phyloP scores from a whole-genome alignment of 768 basidiomycete genomes.

The Steccherinum ochraceum region DNA sequence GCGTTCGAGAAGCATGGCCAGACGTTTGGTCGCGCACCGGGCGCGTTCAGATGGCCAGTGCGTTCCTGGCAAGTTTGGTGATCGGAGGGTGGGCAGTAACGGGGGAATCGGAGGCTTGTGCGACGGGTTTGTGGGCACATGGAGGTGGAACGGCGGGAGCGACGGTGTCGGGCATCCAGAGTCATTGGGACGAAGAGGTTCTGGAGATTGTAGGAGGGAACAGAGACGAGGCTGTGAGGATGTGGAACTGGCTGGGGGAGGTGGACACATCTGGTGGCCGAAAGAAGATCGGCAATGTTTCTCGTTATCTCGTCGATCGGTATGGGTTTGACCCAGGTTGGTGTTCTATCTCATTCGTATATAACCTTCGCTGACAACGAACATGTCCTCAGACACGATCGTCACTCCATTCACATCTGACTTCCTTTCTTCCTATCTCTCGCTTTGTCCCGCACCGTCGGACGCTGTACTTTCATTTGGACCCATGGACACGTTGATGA shows the following conservation, averaged over 20 bases:
- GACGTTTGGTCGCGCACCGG: constrained; percentile 79
- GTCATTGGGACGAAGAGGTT: constrained; percentile 73
- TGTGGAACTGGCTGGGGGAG: constrained; percentile 79
- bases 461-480: constrained; percentile 79
- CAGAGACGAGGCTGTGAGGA: constrained; percentile 63
- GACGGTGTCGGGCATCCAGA: constrained; percentile 12
- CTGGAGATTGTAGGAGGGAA: constrained; percentile 75
- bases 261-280: constrained; percentile 66
- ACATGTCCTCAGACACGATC: constrained; percentile 46
- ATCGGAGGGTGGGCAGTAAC: constrained; percentile 67
- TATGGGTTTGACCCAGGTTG: constrained; percentile 75
- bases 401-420: constrained; percentile 75
- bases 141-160: constrained; percentile 6
- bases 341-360: constrained; percentile 5
- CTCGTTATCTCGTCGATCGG: constrained; percentile 71
- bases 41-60: constrained; percentile 69
- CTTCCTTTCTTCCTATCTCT: constrained; percentile 71
- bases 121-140: constrained; percentile 75
- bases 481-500: constrained; percentile 72
- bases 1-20: constrained; percentile 73
- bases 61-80: constrained; percentile 66
- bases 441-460: constrained; percentile 61
- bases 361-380: background rate
- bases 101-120: constrained; percentile 71
- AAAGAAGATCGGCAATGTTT: constrained; percentile 57